Base-by-base conservation (phyloP, 768 basidiomycete species). In the Tubosaeta sp. region DNA sequence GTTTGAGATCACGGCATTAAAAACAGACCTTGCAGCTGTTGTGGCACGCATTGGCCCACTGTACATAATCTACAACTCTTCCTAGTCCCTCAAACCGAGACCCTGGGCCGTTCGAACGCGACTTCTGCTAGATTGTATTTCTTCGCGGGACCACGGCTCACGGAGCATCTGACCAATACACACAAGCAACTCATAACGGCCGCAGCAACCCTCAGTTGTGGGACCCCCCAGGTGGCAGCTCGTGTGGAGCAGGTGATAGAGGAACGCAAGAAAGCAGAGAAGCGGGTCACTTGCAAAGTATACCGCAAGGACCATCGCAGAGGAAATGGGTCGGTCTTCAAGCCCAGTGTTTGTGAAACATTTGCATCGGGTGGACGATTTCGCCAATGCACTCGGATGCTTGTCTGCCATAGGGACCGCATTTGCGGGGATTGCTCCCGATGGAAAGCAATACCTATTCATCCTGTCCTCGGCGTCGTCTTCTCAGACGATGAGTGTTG, bases 1-100 rank as follows among this genome's bases (percentile, higher is more conserved):
- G 43, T 48, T 69, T 32, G 22, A 34, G 59, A 35, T 46, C 19
- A 48, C 10, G 11, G 22, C 19, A 49, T 34, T 9, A 47, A 26
- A 35, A 27, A 38, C 19, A 37, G 17, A 22, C 19, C 46, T 16
- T 59, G 34, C 54, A 88, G 86, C 49, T 91, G 91, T 68, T 88
- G 87, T 51, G 87, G 89, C 11, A 91, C 92, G 14, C 94, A 97
- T 66, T 76, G 86, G 48, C 88, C 91, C 6, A 83, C 82, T 48
- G 77, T 94, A 45, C 76, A 85, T 56, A 83, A 85, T 59, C 76
- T 88, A 29, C 82, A 88, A 60, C 71, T 90, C 47, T 85, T 89
- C 72, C 68, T 90, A 41, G 66, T 86, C 39, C 83, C 87, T 22
- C 77, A 87, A 63, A 86, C 83, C 9, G 86, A 87, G 51, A 69